A percentile compares a stretch with the other conserved stretches of the same genome.
Conservation (phyloP, 1,139 yeast species). For the Zygosaccharomyces pseudobailii region DNA sequence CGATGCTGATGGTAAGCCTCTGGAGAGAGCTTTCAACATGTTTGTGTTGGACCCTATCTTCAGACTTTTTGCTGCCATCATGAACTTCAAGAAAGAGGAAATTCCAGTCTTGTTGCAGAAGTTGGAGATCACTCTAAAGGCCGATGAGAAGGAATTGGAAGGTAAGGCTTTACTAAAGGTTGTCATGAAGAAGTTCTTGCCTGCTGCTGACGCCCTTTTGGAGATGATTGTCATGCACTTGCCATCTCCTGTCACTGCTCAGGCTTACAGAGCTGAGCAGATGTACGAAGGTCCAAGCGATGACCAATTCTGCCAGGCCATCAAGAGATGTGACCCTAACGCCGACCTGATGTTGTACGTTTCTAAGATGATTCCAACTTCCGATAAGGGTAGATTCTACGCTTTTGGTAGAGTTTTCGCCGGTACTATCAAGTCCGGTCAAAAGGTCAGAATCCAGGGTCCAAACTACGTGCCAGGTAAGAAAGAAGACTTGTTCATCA, state of each 20-base stretch:
- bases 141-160: constrained; percentile 94
- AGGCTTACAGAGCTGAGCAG: constrained; percentile 97
- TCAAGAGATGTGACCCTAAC: constrained; percentile 97
- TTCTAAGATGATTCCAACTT: constrained; percentile 99
- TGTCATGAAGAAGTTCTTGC: constrained; percentile 99
- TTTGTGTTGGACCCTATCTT: constrained; percentile 98
- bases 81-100: constrained; percentile 97
- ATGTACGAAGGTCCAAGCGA: constrained; percentile 99
- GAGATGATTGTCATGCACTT: constrained; percentile 98
- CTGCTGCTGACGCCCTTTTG: constrained; percentile 99
- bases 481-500: constrained; percentile 95
- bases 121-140: constrained; percentile 85
- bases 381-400: constrained; percentile 99
- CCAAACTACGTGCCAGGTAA: constrained; percentile 98
- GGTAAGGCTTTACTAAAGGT: constrained; percentile 98
- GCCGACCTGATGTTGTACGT: constrained; percentile 99
- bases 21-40: constrained; percentile 99
- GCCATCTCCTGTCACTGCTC: constrained; percentile 99
- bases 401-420: constrained; percentile 99
- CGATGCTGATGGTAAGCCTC: constrained; percentile 91
- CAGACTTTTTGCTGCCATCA: constrained; percentile 91
- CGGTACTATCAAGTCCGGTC: constrained; percentile 98
- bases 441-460: constrained; percentile 99
- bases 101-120: constrained; percentile 83
- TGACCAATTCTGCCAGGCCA: constrained; percentile 85